These are phyloP conservation scores for Suaeda aralocaspica DNA, from an alignment of 148 eudicot genomes.

Conservation along the genomic window DNA sequence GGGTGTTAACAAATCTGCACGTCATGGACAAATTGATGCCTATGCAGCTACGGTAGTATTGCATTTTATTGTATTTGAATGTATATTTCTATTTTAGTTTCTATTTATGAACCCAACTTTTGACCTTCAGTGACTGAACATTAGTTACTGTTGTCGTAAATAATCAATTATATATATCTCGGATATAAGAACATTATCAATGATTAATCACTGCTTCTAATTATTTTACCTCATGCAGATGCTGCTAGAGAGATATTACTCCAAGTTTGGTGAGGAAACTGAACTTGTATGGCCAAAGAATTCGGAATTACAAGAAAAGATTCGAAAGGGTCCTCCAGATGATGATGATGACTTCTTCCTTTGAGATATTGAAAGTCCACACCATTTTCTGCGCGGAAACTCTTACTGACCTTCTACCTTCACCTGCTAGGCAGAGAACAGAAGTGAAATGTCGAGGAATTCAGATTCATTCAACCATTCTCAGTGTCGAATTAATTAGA, in stretches of 20 bases:
- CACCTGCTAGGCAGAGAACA: not conserved
- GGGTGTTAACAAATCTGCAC: conserved; percentile 45
- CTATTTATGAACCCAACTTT: too few species aligned
- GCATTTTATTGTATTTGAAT: not conserved
- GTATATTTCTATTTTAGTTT: too few species aligned
- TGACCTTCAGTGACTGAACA: not conserved
- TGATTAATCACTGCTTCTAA: not conserved
- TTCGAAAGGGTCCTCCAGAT: conserved; percentile 49
- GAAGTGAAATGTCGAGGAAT: not conserved
- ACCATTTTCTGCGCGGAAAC: not conserved
- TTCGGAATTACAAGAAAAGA: conserved; percentile 64
- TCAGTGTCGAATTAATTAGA: not conserved
- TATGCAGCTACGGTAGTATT: conserved; percentile 44
- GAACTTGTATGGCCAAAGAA: conserved; percentile 83
- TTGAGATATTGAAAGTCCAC: not conserved
- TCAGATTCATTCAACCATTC: not conserved
- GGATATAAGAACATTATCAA: not conserved
- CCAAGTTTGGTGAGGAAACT: conserved; percentile 45
- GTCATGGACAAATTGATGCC: conserved; percentile 39
- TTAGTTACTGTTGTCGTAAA: not conserved
- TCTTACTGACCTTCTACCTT: not conserved
- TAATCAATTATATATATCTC: too few species aligned
- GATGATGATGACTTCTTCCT: conserved; percentile 30
- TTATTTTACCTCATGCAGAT: conserved; percentile 41
- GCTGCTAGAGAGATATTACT: conserved; percentile 80